Evolutionary conservation across 2,329 filamentous ascomycete species (phyloP).

Genomic region (Colletotrichum limetticola): DNA sequence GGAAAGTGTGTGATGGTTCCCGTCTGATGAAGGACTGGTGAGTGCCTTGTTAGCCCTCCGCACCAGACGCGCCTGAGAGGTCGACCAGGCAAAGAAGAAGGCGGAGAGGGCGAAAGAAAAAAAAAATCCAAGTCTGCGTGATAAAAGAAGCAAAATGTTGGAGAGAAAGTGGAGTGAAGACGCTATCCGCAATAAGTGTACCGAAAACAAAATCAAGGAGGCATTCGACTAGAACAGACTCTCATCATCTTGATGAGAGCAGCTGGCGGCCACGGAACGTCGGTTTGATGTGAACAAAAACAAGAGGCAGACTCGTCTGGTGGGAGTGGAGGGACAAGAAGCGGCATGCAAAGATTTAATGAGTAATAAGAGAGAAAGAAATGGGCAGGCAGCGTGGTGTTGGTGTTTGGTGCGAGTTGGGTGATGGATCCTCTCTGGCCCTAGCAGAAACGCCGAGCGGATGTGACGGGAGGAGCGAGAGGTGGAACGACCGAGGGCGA

Average conservation of each 20-base stretch:
- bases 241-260: constrained; percentile 11
- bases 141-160: background rate
- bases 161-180: background rate
- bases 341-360: constrained; percentile 34
- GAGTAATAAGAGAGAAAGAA: constrained; percentile 35
- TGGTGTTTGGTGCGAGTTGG: constrained; percentile 7
- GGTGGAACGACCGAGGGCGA: background rate
- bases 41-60: constrained; percentile 29
- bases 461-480: constrained; percentile 24
- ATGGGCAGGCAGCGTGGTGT: constrained; percentile 28
- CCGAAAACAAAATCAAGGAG: background rate
- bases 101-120: background rate
- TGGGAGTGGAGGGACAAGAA: constrained; percentile 32
- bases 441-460: constrained; percentile 16
- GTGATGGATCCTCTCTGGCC: constrained; percentile 23
- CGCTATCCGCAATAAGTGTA: background rate
- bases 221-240: background rate
- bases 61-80: constrained; percentile 16
- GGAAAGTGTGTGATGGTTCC: constrained; percentile 2
- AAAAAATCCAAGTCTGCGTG: background rate
- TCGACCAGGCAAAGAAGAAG: constrained; percentile 5
- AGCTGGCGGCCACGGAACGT: background rate
- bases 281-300: constrained; percentile 1
- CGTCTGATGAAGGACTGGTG: constrained; percentile 33
- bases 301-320: constrained; percentile 15